Evolutionary conservation across 306 rosid genomes (phyloP).

Genomic region (Pueraria montana): DNA sequence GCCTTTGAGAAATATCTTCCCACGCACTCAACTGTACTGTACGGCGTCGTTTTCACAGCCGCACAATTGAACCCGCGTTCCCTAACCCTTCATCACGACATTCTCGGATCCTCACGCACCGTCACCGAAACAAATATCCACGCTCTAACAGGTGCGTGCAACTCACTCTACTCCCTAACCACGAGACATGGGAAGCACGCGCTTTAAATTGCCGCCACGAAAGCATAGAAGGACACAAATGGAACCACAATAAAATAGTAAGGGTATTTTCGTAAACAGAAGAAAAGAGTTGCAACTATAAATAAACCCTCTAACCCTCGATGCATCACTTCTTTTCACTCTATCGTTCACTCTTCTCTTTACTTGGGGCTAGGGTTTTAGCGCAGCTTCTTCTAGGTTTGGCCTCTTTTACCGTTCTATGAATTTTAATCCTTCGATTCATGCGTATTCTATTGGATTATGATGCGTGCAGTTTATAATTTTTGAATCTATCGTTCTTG

Average conservation of each 20-base stretch:
- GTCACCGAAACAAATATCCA: not conserved
- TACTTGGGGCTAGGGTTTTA: constrained; percentile 45
- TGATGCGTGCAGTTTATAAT: not conserved
- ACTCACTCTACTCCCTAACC: not conserved
- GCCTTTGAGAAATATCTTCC: not conserved
- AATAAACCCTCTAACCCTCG: constrained; percentile 4
- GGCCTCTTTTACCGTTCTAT: not conserved
- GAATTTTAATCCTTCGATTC: not conserved
- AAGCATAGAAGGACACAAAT: not conserved
- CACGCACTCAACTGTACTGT: not conserved
- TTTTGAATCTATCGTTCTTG: not conserved
- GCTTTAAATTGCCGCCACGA: not conserved
- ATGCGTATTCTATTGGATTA: not conserved
- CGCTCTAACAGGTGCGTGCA: not conserved
- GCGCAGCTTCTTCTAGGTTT: constrained; percentile 21
- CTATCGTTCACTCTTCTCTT: no score
- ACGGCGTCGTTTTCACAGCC: not conserved
- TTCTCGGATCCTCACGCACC: not conserved
- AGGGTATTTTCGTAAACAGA: constrained; percentile 14
- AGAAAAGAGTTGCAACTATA: not conserved
- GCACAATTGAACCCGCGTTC: not conserved
- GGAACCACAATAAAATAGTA: not conserved
- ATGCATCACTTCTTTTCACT: not conserved
- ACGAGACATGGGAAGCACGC: not conserved
- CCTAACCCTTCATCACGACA: not conserved